These are phyloP conservation scores for Globisporangium parvum DNA, from an alignment of 352 stramenopile genomes.

Conservation along the genomic window DNA sequence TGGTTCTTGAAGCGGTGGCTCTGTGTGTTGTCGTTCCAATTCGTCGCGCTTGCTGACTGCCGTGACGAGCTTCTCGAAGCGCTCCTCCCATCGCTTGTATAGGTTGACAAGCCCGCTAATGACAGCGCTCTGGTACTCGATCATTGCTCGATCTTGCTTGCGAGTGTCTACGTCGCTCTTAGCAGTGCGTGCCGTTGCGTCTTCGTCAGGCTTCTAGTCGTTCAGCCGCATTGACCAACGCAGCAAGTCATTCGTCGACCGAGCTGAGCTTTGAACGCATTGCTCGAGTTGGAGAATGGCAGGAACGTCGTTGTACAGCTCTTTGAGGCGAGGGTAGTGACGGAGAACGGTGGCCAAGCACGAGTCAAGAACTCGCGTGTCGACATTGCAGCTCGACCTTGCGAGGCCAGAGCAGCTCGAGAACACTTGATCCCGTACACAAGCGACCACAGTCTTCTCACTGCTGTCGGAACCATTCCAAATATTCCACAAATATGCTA, in stretches of 20 bases:
- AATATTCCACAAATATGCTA: no score
- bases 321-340: constrained; percentile 1
- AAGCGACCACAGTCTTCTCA: background rate
- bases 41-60: background rate
- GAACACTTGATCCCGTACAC: no score
- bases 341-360: background rate
- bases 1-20: background rate
- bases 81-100: background rate
- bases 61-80: background rate
- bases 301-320: background rate
- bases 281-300: background rate
- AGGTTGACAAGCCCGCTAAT: constrained; percentile 6
- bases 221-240: constrained; percentile 4
- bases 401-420: no score
- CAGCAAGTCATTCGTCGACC: background rate
- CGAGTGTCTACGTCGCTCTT: background rate
- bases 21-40: background rate
- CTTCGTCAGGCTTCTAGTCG: background rate
- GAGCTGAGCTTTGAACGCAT: background rate
- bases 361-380: background rate
- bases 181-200: background rate
- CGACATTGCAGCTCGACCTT: background rate
- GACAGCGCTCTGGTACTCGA: constrained; percentile 6
- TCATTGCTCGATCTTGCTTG: background rate
- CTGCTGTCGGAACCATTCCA: background rate